A percentile compares a stretch with the other conserved stretches of the same genome.
phyloP scores from a whole-genome alignment of 192 early-diverging fungal genomes.

The Entrophospora sp. region DNA sequence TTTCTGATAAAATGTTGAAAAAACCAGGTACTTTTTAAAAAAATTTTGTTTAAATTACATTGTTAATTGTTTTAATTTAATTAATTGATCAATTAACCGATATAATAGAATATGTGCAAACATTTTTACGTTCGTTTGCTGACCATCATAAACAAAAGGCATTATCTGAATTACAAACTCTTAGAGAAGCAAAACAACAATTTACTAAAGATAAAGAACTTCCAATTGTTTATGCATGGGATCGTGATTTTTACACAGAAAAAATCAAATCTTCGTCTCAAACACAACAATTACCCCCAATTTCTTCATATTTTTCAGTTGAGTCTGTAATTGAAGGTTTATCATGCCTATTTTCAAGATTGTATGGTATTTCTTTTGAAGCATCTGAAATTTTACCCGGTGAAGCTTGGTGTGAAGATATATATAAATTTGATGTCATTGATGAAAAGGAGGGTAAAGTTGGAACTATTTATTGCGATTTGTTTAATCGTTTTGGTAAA shows the following conservation, averaged over 20 bases:
- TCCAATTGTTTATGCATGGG: slow-evolving; percentile 66
- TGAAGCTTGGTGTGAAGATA: slow-evolving; percentile 87
- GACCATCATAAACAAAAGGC: slow-evolving; percentile 49
- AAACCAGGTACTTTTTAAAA: slow-evolving; percentile 48
- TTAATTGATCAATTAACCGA: slow-evolving; percentile 4
- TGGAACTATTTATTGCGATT: slow-evolving; percentile 92
- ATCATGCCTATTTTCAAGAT: slow-evolving; percentile 69
- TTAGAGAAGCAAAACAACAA: slow-evolving; percentile 39
- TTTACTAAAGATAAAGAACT: not conserved
- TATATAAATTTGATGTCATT: slow-evolving; percentile 83
- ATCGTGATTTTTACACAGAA: slow-evolving; percentile 64
- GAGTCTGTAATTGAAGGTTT: slow-evolving; percentile 82
- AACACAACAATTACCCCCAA: slow-evolving; percentile 32
- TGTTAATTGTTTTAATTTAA: not conserved
- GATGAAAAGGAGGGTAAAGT: slow-evolving; percentile 80
- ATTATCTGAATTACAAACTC: slow-evolving; percentile 35
- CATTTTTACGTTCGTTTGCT: slow-evolving; percentile 73
- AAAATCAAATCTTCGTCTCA: slow-evolving; percentile 29
- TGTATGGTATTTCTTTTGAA: slow-evolving; percentile 84
- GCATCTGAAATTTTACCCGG: slow-evolving; percentile 59
- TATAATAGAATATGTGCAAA: slow-evolving; percentile 59
- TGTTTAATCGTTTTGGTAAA: slow-evolving; percentile 68
- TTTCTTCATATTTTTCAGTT: slow-evolving; percentile 76
- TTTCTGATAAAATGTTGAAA: slow-evolving; percentile 91
- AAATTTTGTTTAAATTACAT: not conserved